Evolutionary conservation across 257 asterid species (phyloP), one percentile per base, ranked within the genome.

Genomic region (Plectranthus barbatus): DNA sequence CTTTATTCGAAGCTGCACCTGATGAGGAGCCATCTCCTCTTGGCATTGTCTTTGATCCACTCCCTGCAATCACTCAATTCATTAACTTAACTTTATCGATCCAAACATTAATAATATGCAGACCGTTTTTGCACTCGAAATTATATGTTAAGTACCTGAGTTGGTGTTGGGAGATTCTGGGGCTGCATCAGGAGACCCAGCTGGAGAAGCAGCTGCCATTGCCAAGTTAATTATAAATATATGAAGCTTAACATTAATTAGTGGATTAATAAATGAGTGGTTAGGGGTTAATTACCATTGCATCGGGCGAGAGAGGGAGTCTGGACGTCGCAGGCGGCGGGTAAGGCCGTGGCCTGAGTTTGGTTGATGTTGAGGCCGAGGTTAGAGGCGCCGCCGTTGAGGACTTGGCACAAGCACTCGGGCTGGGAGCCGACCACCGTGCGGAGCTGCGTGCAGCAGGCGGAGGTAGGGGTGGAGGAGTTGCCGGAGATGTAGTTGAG

Each of bases 401-500:
- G 89, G 15, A 85, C 84, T 50, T 85, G 79, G 15, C 97, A 87
- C 75, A 91, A 52, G 80, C 97, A 91, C 10, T 63, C 64, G 0
- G 97, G 91, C 57, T 85, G 81, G 7, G 86, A 74, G 2, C 80
- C 72, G 41, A 85, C 96, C 7, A 84, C 95, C 4, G 79, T 69
- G 23, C 72, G 58, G 4, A 90, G 88, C 79, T 87, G 95, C 0
- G 87, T 57, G 81, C 97, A 90, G 70, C 97, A 90, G 6, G 80
- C 72, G 12, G 80, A 19, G 4, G 91, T 62, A 1, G 97, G 95
- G 54, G 73, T 12, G 42, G 94, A 61, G 41, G 95, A 69, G 74
- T 78, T 84, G 24, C 96, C 92, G 59, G 86, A 78, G 68, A 89
- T 81, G 77, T 83, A 90, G 78, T 67, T 83, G 54, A 90, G 88